Percentiles rank a stretch among this genome's conserved stretches.
Conservation (phyloP, 768 basidiomycete genomes). For the Sporobolomyces pararoseus region DNA sequence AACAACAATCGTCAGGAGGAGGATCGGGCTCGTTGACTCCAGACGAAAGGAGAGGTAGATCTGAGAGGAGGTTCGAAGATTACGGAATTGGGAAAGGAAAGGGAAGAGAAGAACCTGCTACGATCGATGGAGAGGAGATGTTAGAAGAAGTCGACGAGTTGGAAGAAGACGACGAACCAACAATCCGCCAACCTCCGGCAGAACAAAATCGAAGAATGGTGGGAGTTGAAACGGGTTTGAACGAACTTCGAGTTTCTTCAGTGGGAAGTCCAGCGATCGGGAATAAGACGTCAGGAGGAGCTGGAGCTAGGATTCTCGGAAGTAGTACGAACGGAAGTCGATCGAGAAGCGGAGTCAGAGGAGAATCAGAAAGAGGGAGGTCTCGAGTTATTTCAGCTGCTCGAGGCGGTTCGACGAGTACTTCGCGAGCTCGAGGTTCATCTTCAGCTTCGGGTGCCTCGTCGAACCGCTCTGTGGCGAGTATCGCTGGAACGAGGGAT, state of each 20-base stretch:
- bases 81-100: conserved; percentile 32
- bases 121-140: conserved; percentile 14
- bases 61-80: conserved; percentile 37
- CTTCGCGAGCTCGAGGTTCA: conserved; percentile 17
- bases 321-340: conserved; percentile 3
- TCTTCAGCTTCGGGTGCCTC: conserved; percentile 18
- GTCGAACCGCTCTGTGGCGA: not conserved
- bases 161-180: conserved; percentile 16
- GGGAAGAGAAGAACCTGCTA: conserved; percentile 2
- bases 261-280: not conserved
- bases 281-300: conserved; percentile 1
- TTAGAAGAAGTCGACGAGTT: conserved; percentile 37
- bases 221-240: conserved; percentile 37
- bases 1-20: not conserved
- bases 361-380: conserved; percentile 28
- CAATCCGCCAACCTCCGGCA: not conserved
- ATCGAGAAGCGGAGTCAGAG: conserved; percentile 24
- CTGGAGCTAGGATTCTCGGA: not conserved
- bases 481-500: not conserved
- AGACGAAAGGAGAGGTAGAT: conserved; percentile 35
- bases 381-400: conserved; percentile 12
- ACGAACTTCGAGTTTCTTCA: conserved; percentile 32
- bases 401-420: conserved; percentile 10
- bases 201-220: conserved; percentile 25
- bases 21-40: not conserved